phyloP scores from a whole-genome alignment of 768 basidiomycete species.

The Pleurotus giganteus region DNA sequence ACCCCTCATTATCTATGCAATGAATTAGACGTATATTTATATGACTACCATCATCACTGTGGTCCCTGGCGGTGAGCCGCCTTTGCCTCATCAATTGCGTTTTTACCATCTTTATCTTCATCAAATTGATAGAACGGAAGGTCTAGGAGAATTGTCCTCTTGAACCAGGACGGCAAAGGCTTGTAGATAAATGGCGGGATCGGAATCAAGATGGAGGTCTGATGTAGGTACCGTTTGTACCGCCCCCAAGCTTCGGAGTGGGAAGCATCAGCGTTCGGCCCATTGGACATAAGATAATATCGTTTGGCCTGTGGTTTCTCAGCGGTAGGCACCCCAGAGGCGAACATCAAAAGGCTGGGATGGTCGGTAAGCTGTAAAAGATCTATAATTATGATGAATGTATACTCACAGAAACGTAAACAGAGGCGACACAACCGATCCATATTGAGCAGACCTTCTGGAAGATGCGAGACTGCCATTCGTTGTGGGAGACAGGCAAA shows the following conservation, averaged over 20 bases:
- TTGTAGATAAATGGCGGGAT: conserved; percentile 55
- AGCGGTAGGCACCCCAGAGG: conserved; percentile 66
- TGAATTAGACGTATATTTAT: background rate
- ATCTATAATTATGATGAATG: background rate
- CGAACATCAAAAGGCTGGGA: conserved; percentile 57
- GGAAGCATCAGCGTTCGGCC: conserved; percentile 27
- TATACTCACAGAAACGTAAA: conserved; percentile 58
- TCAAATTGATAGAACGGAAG: conserved; percentile 61
- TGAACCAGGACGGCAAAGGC: conserved; percentile 48
- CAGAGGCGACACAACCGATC: conserved; percentile 57
- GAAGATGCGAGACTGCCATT: conserved; percentile 39
- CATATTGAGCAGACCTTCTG: conserved; percentile 55
- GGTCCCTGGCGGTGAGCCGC: background rate
- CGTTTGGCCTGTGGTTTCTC: conserved; percentile 64
- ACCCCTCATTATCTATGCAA: background rate
- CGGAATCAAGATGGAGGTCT: conserved; percentile 62
- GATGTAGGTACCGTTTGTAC: conserved; percentile 53
- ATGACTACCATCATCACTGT: background rate
- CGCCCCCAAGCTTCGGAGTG: conserved; percentile 41
- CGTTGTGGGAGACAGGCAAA: conserved; percentile 56
- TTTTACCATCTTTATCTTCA: conserved; percentile 45
- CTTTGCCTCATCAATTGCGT: conserved; percentile 37
- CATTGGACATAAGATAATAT: conserved; percentile 53
- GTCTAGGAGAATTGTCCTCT: conserved; percentile 57
- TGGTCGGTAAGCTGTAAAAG: background rate